Evolutionary conservation across 306 rosid species (phyloP), one percentile per base, ranked within the genome.

Genomic region (Sicyos edulis): DNA sequence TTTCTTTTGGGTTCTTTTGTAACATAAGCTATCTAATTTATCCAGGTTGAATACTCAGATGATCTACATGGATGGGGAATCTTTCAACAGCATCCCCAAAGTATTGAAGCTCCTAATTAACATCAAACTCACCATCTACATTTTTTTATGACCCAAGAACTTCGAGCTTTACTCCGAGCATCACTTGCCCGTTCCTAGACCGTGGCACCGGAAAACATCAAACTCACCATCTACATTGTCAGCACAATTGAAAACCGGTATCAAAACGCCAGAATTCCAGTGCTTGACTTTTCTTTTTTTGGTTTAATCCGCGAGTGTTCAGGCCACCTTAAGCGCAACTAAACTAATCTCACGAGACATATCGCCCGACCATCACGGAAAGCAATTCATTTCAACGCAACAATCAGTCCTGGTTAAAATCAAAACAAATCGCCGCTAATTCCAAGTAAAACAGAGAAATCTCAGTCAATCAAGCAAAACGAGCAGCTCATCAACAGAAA

Each of bases 361-460:
- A 26, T 3, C 29, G 29, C 3, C 29, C 0, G 53, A 44, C 47
- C 10, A 8, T 42, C 47, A 42, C 47, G 10, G 14, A 62, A 62
- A 21, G 26, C 22, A 63, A 63, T n/a, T 63, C n/a, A 42, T 65
- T 47, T 65, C 29, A 65, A 19, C 71, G 71, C 54, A 65, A 14
- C 10, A 66, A 10, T 3, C 52, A 45, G 52, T 10, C 3, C 17
- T 47, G n/a, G 20, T 49, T 6, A 47, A 47, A 50, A 20, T 0
- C 55, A 45, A 47, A 14, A 14, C n/a, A n/a, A 45, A 42, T 42
- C 47, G 47, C 11, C 47, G 47, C 47, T 42, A 42, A 42, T 42
- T 42, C 44, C 1, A 42, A 42, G 47, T 9, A 42, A 42, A 42
- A 42, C 47, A 42, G 47, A 42, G 11, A 42, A 42, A 9, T 42